Percentiles rank a stretch among this genome's conserved stretches.
Conservation (phyloP, 164 flowering plant genomes). For the Tinospora cordifolia region DNA sequence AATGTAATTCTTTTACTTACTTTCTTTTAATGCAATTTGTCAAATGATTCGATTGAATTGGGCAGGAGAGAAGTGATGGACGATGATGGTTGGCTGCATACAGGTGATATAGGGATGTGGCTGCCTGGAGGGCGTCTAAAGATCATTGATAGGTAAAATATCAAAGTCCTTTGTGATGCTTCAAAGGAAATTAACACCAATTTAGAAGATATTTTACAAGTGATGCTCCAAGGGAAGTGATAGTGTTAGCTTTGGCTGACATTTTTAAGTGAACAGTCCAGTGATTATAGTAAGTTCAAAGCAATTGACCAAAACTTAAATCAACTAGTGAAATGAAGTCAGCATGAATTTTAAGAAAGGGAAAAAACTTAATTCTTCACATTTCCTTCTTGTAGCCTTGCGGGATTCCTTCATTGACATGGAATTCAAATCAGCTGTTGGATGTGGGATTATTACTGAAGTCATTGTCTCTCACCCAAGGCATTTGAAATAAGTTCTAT, state of each 20-base stretch:
- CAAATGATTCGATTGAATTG: constrained; percentile 13
- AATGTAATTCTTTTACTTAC: not conserved
- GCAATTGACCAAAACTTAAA: not conserved
- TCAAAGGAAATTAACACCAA: not conserved
- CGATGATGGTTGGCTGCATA: constrained; percentile 91
- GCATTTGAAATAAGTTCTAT: not conserved
- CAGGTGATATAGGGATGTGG: constrained; percentile 92
- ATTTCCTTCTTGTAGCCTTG: not conserved
- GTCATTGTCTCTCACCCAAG: not conserved
- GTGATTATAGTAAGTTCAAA: not conserved
- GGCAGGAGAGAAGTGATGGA: constrained; percentile 79
- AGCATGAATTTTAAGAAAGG: not conserved
- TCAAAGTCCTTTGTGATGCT: not conserved
- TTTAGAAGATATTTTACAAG: not conserved
- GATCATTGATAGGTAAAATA: constrained; percentile 81
- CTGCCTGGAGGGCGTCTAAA: constrained; percentile 72
- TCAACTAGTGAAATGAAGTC: not conserved
- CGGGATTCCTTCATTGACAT: not conserved
- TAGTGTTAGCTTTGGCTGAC: too few species aligned
- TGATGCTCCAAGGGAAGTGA: too few species aligned
- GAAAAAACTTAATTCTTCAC: not conserved
- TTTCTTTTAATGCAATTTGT: not conserved
- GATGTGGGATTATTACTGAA: not conserved
- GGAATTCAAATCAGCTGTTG: not conserved
- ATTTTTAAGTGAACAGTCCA: too few species aligned